Base-by-base conservation (phyloP, 1,284 basidiomycete genomes). In the Lignosus rhinocerotis region DNA sequence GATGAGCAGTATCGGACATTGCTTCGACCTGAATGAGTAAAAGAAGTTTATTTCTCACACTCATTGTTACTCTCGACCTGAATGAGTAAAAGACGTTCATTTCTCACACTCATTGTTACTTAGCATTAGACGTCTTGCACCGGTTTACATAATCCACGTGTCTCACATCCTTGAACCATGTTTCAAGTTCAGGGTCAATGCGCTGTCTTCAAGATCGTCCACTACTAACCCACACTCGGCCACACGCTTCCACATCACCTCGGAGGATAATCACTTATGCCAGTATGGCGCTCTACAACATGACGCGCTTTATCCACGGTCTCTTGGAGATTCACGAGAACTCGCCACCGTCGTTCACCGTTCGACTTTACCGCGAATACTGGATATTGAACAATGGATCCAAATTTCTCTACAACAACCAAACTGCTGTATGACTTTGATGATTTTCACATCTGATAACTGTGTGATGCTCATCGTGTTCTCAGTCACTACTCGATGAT, bases 341-440 rank as follows among this genome's bases (percentile, higher is more conserved):
- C 8, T 76, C 80, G 9, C 81, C 83, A 6, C 83, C 89, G 0
- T 93, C 90, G 14, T 90, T 93, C 70, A 82, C 84, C 7, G 80
- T 93, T 6, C 85, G 90, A 67, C 78, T 93, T 42, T 81, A 90
- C 72, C 78, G 82, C 39, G 90, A 91, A 66, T 79, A 90, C 70
- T 93, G 90, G 90, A 83, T 84, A 6, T 76, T 92, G 49, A 92
- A 92, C 70, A 84, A 82, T 60, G 87, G 87, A 31, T 80, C 83
- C 61, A 90, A 90, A 76, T 91, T 90, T 69, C 75, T 88, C 54
- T 92, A 92, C 72, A 88, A 88, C 67, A 85, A 87, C 69, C 88
- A 83, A 59, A 82, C 88, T 56, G 87, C 90, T 60, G 90, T 92
- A 56, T 57, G 78, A n/a, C n/a, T n/a, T n/a, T n/a, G n/a, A n/a